Percentiles rank a stretch among this genome's conserved stretches.
These are phyloP conservation scores for Zychaea mexicana DNA, from an alignment of 371 early-diverging fungal genomes.

Conservation along the genomic window DNA sequence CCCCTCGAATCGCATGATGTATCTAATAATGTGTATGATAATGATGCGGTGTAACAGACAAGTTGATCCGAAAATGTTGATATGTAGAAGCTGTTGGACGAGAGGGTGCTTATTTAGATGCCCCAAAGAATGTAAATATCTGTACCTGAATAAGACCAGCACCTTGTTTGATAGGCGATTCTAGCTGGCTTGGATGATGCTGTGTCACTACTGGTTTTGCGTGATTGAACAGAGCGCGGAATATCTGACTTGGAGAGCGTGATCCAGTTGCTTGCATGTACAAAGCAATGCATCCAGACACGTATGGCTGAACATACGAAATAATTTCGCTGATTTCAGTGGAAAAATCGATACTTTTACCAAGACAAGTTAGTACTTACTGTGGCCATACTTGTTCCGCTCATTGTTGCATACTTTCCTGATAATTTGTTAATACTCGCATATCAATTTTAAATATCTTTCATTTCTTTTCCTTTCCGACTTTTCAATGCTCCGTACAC, in stretches of 20 bases:
- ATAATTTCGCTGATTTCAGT: not conserved
- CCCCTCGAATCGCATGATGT: conserved; percentile 8
- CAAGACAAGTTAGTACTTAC: conserved; percentile 8
- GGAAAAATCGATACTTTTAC: not conserved
- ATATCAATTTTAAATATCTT: not conserved
- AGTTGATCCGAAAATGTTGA: too few relatives aligned
- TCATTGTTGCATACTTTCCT: conserved; percentile 19
- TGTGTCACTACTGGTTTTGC: conserved; percentile 5
- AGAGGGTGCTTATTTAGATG: too few relatives aligned
- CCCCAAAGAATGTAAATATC: too few relatives aligned
- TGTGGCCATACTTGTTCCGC: conserved; percentile 28
- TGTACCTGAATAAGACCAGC: conserved; percentile 23
- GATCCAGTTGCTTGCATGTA: conserved; percentile 22
- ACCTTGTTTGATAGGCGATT: conserved; percentile 19
- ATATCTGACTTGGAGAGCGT: not conserved
- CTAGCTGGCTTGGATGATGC: not conserved
- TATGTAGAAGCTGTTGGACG: too few relatives aligned
- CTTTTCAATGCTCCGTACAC: too few relatives aligned
- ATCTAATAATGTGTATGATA: conserved; percentile 13
- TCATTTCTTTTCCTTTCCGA: not conserved
- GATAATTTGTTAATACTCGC: not conserved
- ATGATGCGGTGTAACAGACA: too few relatives aligned
- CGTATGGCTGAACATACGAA: conserved; percentile 13
- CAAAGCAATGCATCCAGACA: conserved; percentile 18
- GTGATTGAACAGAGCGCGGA: conserved; percentile 7